Evolutionary conservation across 2,329 filamentous ascomycete genomes (phyloP), one percentile per base, ranked within the genome.

Genomic region (Talaromyces sp.): DNA sequence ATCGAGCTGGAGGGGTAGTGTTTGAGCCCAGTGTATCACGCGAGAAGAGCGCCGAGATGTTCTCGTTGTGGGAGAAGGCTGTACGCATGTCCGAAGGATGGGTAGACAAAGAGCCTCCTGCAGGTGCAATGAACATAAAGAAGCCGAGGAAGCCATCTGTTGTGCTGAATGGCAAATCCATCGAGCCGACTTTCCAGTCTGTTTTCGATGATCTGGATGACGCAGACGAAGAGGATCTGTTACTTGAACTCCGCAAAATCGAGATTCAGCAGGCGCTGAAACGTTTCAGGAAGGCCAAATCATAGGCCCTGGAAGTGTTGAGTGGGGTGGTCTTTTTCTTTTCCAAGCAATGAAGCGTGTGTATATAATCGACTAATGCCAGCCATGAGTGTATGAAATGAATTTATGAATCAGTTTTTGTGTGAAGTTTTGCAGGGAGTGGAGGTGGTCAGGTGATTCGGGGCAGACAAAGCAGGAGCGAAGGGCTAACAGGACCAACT

Each of bases 31-130:
- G 85, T 65, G 84, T 90, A 3, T 64, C 63, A 2, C 65, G 49
- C 0, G 78, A 84, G 63, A 81, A 85, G 64, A 84, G 86, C 55
- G 75, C 76, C 30, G 79, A 79, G 67, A 84, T 87, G 72, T 91
- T 90, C 66, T 79, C 78, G 63, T 82, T 84, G 64, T 93, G 90
- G 90, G 83, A 87, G 67, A 86, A 87, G 72, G 90, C 90, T 0
- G 90, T 93, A 10, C 76, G 86, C 67, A 92, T 92, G 88, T 88
- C 85, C 70, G 84, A 80, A 69, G 89, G 89, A 9, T 92, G 90
- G 90, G 58, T 72, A 39, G 65, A 66, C 13, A 58, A 52, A 10
- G 49, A 30, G 49, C 15, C 6, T 10, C 25, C 30, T 2, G 32
- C 28, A 3, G 15, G 15, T 17, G 55, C 55, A 1, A 62, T 66